These are phyloP conservation scores for Thuja plicata DNA, from an alignment of 83 land plant species.

Conservation along the genomic window DNA sequence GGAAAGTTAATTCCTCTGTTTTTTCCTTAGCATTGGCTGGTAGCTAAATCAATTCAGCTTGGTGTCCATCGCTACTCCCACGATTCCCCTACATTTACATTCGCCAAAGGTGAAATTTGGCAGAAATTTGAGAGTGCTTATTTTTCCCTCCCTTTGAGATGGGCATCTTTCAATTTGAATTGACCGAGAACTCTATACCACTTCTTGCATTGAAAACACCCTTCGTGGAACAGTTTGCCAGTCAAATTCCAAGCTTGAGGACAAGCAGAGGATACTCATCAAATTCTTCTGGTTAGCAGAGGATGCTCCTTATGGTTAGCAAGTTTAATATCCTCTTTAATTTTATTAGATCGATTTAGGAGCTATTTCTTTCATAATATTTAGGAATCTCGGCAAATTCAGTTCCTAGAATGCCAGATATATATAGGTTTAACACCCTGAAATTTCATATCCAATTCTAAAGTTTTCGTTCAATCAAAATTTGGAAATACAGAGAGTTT, in stretches of 20 bases:
- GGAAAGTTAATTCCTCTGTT: background rate
- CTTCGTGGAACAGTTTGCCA: background rate
- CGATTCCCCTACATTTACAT: background rate
- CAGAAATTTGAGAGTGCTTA: background rate
- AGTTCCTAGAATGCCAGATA: background rate
- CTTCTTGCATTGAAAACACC: background rate
- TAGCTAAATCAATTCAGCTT: background rate
- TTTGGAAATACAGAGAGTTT: background rate
- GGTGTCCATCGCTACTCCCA: background rate
- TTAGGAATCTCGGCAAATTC: background rate
- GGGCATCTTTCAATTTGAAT: background rate
- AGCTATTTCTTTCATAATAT: background rate
- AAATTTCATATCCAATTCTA: background rate
- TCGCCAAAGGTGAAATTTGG: background rate
- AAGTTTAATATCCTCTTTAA: too few species aligned
- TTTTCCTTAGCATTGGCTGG: background rate
- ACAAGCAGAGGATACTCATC: background rate
- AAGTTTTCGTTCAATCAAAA: background rate
- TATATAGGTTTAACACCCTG: background rate
- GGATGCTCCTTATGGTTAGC: too few species aligned
- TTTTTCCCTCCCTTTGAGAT: background rate
- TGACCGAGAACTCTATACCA: background rate
- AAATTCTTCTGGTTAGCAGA: too few species aligned
- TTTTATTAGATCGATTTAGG: background rate
- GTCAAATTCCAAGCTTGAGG: background rate